Base-by-base conservation (phyloP, 164 flowering plant species). In the Stephania japonica region DNA sequence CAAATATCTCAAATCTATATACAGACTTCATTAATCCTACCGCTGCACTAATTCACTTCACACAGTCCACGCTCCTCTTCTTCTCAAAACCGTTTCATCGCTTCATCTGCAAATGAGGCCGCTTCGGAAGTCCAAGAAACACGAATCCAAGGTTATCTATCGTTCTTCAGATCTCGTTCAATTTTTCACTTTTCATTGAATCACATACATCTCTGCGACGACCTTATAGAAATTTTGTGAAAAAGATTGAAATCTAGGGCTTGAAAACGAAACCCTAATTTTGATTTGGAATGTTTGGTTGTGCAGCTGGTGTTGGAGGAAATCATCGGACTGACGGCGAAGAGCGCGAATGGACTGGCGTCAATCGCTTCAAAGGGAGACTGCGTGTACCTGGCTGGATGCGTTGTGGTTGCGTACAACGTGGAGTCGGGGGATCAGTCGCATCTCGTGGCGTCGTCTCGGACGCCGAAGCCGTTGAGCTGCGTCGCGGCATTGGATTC, bases 321-420 rank as follows among this genome's bases (percentile, higher is more conserved):
- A 73, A 77, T 87, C 10, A 85, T 88, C 50, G 93, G 92, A 11
- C 70, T 89, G 72, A 88, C 92, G 0, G 79, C 86, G 6, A 88
- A 80, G 75, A 85, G 82, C 56, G 81, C 81, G 21, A 91, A 82
- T 65, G 97, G 94, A 70, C 75, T 91, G 83, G 86, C 87, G n/a
- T 84, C 88, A 23, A 83, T 77, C 72, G 26, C 24, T 13, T 72
- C 67, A 27, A 81, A 73, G 4, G 73, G 83, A 6, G 84, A 80
- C 1, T 91, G 89, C 64, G 88, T 78, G 6, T 91, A 88, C 67
- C 49, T 84, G 67, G 97, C 93, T 1, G 94, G 92, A 11, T 91
- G 92, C 73, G 89, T 86, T 11, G 89, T 79, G 41, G 94, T 89
- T 76, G 81, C 87, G 42, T 85, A 86, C 79, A 76, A 89, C 72